These are phyloP conservation scores for Saccharomycopsis selenospora DNA, from an alignment of 805 yeast genomes.

Conservation along the genomic window DNA sequence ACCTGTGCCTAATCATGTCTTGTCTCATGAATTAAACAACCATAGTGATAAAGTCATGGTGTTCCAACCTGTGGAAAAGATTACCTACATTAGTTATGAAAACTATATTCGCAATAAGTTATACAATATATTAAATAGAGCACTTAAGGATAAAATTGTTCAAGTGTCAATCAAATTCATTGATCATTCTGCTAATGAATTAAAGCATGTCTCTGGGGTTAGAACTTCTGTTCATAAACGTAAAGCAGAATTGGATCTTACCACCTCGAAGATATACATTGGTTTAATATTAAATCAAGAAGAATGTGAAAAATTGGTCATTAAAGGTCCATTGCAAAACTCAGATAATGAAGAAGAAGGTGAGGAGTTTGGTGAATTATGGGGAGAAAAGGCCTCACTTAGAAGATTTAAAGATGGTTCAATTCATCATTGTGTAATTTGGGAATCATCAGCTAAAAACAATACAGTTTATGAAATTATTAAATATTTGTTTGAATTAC, in stretches of 20 bases:
- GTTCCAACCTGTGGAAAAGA: slow-evolving; percentile 66
- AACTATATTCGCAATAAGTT: slow-evolving; percentile 56
- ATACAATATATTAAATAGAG: slow-evolving; percentile 48
- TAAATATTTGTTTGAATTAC: slow-evolving; percentile 54
- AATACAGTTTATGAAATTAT: slow-evolving; percentile 63
- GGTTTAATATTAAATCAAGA: slow-evolving; percentile 66
- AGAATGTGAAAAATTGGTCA: slow-evolving; percentile 73
- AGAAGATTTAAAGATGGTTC: slow-evolving; percentile 91
- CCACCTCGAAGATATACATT: slow-evolving; percentile 34
- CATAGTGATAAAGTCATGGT: slow-evolving; percentile 21
- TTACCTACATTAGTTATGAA: slow-evolving; percentile 62
- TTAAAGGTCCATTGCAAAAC: slow-evolving; percentile 76
- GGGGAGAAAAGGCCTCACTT: slow-evolving; percentile 83
- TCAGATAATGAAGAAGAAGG: slow-evolving; percentile 37
- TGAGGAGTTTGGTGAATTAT: slow-evolving; percentile 67
- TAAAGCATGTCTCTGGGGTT: slow-evolving; percentile 13
- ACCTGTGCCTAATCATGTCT: slow-evolving; percentile 37
- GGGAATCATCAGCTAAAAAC: slow-evolving; percentile 51
- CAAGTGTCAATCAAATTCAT: slow-evolving; percentile 13
- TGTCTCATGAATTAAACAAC: slow-evolving; percentile 55
- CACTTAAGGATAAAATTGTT: slow-evolving; percentile 43
- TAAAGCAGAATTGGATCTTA: slow-evolving; percentile 37
- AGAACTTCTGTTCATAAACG: slow-evolving; percentile 34
- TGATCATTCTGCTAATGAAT: slow-evolving; percentile 14
- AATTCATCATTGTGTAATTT: slow-evolving; percentile 84